These are phyloP conservation scores for Paramecium tetraurelia DNA, from an alignment of 73 alveolate species.

Conservation along the genomic window DNA sequence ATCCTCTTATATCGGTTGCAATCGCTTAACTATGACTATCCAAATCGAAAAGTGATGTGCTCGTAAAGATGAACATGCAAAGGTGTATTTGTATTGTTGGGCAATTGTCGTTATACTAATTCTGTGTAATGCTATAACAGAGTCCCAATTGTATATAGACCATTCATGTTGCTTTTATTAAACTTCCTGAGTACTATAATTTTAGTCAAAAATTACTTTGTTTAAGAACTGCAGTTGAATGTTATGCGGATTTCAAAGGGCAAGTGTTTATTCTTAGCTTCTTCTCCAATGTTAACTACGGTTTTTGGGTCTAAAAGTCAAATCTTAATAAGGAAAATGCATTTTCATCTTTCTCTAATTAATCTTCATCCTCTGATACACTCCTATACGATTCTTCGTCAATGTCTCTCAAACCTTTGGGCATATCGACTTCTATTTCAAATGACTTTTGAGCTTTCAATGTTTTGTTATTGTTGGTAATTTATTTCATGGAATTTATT, in stretches of 20 bases:
- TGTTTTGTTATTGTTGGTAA: neutral
- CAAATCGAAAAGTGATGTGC: neutral
- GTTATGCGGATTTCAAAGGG: neutral
- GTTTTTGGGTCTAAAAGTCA: neutral
- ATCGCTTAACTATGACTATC: neutral
- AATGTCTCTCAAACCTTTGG: neutral
- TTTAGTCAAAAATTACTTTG: neutral
- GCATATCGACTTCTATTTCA: conserved; percentile 2
- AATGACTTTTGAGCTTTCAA: neutral
- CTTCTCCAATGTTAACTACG: neutral
- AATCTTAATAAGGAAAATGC: neutral
- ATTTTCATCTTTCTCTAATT: neutral
- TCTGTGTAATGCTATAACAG: neutral
- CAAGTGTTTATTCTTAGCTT: conserved; percentile 1
- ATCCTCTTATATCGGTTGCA: neutral
- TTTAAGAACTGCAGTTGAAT: neutral
- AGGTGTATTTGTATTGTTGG: neutral
- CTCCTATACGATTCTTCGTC: conserved; percentile 1
- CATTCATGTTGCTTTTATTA: neutral
- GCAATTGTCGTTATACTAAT: neutral
- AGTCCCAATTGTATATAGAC: neutral
- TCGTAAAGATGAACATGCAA: neutral
- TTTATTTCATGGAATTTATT: neutral
- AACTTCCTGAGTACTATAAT: neutral
- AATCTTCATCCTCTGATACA: neutral